phyloP scores from a whole-genome alignment of 2,329 filamentous ascomycete genomes.

The Fusarium nodosum region DNA sequence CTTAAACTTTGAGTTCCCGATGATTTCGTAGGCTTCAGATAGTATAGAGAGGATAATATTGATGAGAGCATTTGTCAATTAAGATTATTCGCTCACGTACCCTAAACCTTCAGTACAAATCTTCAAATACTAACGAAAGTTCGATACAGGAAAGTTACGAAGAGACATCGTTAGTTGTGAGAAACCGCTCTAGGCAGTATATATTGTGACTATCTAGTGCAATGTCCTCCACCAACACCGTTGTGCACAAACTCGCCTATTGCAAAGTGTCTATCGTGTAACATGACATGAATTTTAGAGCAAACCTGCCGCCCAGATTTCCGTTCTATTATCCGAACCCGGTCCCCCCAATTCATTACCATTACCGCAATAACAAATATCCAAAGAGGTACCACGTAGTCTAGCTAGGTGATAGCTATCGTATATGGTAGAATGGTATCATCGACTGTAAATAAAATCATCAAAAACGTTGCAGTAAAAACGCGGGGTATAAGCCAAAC shows the following conservation, averaged over 20 bases:
- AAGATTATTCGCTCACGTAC: background rate
- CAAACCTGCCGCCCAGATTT: constrained; percentile 36
- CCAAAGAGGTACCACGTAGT: constrained; percentile 34
- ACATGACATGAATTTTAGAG: constrained; percentile 34
- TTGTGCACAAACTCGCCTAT: background rate
- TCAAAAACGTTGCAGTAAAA: constrained; percentile 37
- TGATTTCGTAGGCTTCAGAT: background rate
- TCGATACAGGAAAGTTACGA: background rate
- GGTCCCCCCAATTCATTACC: constrained; percentile 19
- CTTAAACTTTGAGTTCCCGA: background rate
- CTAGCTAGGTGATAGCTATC: constrained; percentile 30
- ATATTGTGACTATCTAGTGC: constrained; percentile 9
- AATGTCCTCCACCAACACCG: background rate
- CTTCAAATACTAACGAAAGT: background rate
- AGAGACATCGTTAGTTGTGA: background rate
- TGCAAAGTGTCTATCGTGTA: constrained; percentile 10
- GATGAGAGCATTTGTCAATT: background rate
- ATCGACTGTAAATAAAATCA: constrained; percentile 44
- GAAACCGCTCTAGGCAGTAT: constrained; percentile 20
- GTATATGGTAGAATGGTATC: constrained; percentile 46
- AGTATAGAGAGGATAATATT: background rate
- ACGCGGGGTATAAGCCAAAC: constrained; percentile 36
- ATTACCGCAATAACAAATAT: constrained; percentile 22
- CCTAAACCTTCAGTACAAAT: background rate
- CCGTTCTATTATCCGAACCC: constrained; percentile 3